phyloP scores from a whole-genome alignment of 164 flowering plant genomes.

The Kalanchoe fedtschenkoi region DNA sequence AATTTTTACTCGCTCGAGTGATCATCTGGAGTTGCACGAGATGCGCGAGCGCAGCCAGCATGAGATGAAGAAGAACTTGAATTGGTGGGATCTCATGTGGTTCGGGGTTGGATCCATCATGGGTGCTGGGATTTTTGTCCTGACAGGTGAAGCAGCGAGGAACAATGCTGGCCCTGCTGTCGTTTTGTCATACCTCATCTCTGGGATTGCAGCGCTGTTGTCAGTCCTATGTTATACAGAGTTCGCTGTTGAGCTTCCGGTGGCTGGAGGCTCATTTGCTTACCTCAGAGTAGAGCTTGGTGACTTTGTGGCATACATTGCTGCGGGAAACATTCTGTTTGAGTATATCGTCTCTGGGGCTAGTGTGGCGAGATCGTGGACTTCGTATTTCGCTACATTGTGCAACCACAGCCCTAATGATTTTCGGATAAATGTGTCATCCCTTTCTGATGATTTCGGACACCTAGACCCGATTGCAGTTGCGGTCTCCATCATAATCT shows the following conservation, averaged over 20 bases:
- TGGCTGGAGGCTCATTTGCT: slow-evolving; percentile 38
- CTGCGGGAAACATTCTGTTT: slow-evolving; percentile 35
- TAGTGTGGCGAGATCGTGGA: slow-evolving; percentile 38
- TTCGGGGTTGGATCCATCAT: slow-evolving; percentile 35
- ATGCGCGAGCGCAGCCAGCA: slow-evolving; percentile 23
- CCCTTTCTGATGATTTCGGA: slow-evolving; percentile 18
- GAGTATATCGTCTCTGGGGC: slow-evolving; percentile 30
- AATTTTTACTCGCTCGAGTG: slow-evolving; percentile 22
- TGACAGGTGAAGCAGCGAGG: slow-evolving; percentile 32
- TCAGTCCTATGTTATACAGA: slow-evolving; percentile 47
- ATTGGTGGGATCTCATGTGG: slow-evolving; percentile 47
- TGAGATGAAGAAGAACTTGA: slow-evolving; percentile 36
- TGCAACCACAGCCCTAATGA: slow-evolving; percentile 20
- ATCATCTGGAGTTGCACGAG: slow-evolving; percentile 22
- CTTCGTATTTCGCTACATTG: slow-evolving; percentile 36
- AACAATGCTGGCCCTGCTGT: slow-evolving; percentile 35
- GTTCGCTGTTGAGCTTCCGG: slow-evolving; percentile 37
- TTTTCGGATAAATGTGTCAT: slow-evolving; percentile 17
- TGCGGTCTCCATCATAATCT: slow-evolving; percentile 11
- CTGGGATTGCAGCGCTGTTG: slow-evolving; percentile 33
- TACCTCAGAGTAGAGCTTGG: slow-evolving; percentile 31
- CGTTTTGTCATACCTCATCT: slow-evolving; percentile 23
- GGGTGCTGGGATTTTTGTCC: slow-evolving; percentile 45
- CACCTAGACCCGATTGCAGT: slow-evolving; percentile 36
- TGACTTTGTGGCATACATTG: slow-evolving; percentile 31